Evolutionary conservation across 2,329 filamentous ascomycete species (phyloP), one percentile per base, ranked within the genome.

Genomic region (Colletotrichum musae): DNA sequence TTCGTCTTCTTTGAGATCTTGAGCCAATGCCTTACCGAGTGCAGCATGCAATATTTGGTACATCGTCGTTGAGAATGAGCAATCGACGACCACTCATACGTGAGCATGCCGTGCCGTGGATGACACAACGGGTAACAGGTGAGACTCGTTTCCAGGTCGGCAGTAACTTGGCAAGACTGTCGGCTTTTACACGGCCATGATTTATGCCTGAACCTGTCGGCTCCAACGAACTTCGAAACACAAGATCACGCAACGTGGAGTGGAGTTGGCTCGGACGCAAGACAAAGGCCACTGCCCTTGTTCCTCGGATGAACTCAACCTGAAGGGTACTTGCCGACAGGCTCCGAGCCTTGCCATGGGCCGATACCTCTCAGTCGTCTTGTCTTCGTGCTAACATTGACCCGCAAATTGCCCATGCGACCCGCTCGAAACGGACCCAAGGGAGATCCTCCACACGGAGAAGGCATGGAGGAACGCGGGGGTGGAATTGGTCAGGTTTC

Each of bases 261-360:
- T 7, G 4, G 15, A 16, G n/a, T 28, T 7, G 5, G 50, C 16
- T 32, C 21, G 50, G 41, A 26, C 15, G 12, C 13, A 47, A 45
- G 32, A 36, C 32, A 36, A 7, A 36, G 32, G 2, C 32, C 32
- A 36, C 32, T 7, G 32, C 47, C 21, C 18, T n/a, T 7, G 6
- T 13, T 52, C 47, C 58, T 21, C 58, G 58, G 58, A 52, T 61
- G 58, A 52, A 21, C 58, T 61, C 52, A 52, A 61, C 48, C 58
- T 26, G 10, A 61, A 43, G 6, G 5, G 16, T 10, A 24, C 2
- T 32, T 2, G 2, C 24, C 24, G 13, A 28, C 57, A 24, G 26
- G 28, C 28, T 15, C n/a, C 45, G 28, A 26, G 15, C 57, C 57
- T 39, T 16, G 45, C 0, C 9, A 41, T 59, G 43, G 50, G 26